These are phyloP conservation scores for Coniochaeta ligniaria DNA, from an alignment of 2,329 filamentous ascomycete genomes.

Conservation along the genomic window DNA sequence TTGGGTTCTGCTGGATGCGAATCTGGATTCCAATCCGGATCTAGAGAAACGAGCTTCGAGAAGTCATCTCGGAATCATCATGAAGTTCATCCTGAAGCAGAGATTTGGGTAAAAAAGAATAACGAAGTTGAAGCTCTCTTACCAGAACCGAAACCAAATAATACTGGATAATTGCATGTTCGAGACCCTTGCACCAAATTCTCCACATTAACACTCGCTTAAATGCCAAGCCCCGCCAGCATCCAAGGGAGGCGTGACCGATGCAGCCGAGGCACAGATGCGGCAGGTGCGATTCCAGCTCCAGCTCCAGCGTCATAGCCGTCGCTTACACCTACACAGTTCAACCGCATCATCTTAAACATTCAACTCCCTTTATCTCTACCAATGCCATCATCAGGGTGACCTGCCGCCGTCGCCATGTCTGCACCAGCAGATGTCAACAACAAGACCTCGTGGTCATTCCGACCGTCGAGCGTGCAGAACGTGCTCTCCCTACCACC, in stretches of 20 bases:
- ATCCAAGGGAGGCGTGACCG: neutral
- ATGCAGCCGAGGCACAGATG: neutral
- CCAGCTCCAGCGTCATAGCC: neutral
- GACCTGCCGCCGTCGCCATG: neutral
- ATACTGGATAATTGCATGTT: neutral
- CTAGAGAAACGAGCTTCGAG: too few relatives aligned
- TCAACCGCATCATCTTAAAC: too few relatives aligned
- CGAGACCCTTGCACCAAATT: too few relatives aligned
- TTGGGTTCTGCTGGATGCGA: too few relatives aligned
- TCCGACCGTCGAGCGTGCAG: constrained; percentile 21
- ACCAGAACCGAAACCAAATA: neutral
- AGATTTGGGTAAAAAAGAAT: too few relatives aligned
- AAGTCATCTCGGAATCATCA: too few relatives aligned
- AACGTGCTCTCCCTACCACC: constrained; percentile 51
- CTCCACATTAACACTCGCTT: too few relatives aligned
- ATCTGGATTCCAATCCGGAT: too few relatives aligned
- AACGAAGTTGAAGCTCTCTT: neutral
- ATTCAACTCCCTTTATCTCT: neutral
- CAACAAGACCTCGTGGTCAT: neutral
- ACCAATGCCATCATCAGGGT: neutral
- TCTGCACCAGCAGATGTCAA: neutral
- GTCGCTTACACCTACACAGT: neutral
- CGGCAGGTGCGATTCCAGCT: neutral
- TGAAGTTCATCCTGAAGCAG: too few relatives aligned
- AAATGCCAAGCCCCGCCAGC: too few relatives aligned